A percentile compares a stretch with the other conserved stretches of the same genome.
These are phyloP conservation scores for Serendipita sp. DNA, from an alignment of 768 basidiomycete species.

Conservation along the genomic window DNA sequence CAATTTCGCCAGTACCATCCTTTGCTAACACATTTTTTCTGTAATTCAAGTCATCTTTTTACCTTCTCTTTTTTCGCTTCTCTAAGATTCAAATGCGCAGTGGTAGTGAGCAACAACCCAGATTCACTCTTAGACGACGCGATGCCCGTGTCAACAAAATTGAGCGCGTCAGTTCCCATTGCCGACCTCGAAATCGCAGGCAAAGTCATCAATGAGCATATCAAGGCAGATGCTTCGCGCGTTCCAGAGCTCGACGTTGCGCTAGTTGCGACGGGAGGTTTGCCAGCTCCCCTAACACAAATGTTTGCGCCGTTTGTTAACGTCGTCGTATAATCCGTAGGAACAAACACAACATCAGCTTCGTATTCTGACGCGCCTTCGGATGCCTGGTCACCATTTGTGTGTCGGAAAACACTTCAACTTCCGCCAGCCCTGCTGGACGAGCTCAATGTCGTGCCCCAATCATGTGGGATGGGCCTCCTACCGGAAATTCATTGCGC, in stretches of 20 bases:
- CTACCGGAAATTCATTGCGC: constrained; percentile 87
- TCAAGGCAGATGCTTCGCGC: constrained; percentile 3
- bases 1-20: neutral
- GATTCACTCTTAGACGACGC: neutral
- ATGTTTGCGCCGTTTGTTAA: neutral
- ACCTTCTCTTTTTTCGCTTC: neutral
- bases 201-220: constrained; percentile 1
- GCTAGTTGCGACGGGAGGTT: neutral
- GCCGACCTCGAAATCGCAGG: neutral
- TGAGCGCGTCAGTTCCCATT: neutral
- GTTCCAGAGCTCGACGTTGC: constrained; percentile 4
- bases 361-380: constrained; percentile 11
- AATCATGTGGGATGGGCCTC: constrained; percentile 46
- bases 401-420: constrained; percentile 7
- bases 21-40: neutral
- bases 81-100: neutral
- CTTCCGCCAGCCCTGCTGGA: constrained; percentile 11
- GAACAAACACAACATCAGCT: constrained; percentile 11
- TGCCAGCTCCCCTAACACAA: neutral
- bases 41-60: neutral
- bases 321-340: neutral
- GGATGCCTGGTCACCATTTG: constrained; percentile 13
- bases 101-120: neutral
- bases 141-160: constrained; percentile 2
- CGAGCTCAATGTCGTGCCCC: constrained; percentile 7